Percentiles rank a stretch among this genome's conserved stretches.
phyloP scores from a whole-genome alignment of 768 basidiomycete genomes.

The Naganishia kalamii region DNA sequence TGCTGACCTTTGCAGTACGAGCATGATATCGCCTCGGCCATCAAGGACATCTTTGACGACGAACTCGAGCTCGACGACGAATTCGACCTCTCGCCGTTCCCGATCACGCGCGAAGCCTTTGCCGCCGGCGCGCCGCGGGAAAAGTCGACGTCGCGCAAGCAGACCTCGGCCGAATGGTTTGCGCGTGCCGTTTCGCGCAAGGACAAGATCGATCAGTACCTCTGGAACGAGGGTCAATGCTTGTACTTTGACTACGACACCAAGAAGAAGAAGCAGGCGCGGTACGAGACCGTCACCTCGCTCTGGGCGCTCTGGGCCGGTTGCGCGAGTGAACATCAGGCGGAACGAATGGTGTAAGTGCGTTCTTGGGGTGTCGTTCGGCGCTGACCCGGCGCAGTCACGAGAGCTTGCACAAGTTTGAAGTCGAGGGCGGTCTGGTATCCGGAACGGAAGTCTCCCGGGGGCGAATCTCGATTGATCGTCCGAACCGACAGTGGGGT shows the following conservation, averaged over 20 bases:
- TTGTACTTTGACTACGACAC: slow-evolving; percentile 97
- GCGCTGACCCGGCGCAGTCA: slow-evolving; percentile 48
- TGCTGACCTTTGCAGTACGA: slow-evolving; percentile 57
- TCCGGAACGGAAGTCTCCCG: slow-evolving; percentile 95
- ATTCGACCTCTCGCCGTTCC: slow-evolving; percentile 85
- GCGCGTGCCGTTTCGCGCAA: slow-evolving; percentile 75
- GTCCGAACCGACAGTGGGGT: slow-evolving; percentile 97
- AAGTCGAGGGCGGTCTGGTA: slow-evolving; percentile 88
- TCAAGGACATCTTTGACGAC: slow-evolving; percentile 89
- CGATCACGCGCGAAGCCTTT: slow-evolving; percentile 53
- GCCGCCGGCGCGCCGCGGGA: slow-evolving; percentile 43
- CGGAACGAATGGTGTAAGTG: slow-evolving; percentile 83
- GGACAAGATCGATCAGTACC: slow-evolving; percentile 79
- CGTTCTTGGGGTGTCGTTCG: not conserved
- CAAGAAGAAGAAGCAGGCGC: slow-evolving; percentile 75
- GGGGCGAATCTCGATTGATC: slow-evolving; percentile 87
- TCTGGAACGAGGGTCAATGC: slow-evolving; percentile 93
- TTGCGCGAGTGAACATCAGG: slow-evolving; percentile 91
- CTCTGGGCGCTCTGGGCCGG: slow-evolving; percentile 98
- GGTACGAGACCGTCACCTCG: slow-evolving; percentile 94
- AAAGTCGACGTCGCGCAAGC: slow-evolving; percentile 46
- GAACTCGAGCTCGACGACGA: slow-evolving; percentile 86
- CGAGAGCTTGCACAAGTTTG: slow-evolving; percentile 85
- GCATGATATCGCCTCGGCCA: slow-evolving; percentile 95
- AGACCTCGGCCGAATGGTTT: slow-evolving; percentile 87